Conservation (phyloP, 306 rosid genomes). For the Prinsepia uniflora region DNA sequence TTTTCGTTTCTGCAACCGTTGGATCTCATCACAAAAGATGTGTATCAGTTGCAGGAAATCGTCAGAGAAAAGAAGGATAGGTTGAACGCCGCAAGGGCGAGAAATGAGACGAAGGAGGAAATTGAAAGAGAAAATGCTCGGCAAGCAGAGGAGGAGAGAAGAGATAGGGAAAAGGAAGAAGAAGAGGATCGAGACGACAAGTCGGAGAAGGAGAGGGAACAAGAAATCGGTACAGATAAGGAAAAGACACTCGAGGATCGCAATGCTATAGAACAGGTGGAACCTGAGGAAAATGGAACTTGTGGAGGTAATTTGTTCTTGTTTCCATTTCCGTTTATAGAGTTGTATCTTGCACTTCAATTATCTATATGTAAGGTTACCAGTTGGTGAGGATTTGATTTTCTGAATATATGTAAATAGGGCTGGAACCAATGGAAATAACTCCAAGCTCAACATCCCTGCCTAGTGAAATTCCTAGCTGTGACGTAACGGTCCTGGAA, state of each 20-base stretch:
- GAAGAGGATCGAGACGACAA: conserved; percentile 19
- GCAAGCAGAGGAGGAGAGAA: conserved; percentile 36
- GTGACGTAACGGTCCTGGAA: conserved; percentile 49
- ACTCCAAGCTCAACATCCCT: conserved; percentile 28
- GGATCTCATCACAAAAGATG: conserved; percentile 64
- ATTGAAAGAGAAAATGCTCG: conserved; percentile 20
- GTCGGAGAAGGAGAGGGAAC: conserved; percentile 35
- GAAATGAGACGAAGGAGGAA: conserved; percentile 33
- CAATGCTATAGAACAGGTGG: conserved; percentile 28
- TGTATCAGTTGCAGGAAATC: conserved; percentile 43
- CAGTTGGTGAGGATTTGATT: neutral
- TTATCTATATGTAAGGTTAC: neutral
- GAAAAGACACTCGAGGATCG: conserved; percentile 27
- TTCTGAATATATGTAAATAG: conserved; percentile 27
- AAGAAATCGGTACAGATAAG: conserved; percentile 31
- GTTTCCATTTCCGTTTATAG: neutral
- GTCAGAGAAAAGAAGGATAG: conserved; percentile 48
- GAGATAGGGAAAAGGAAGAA: conserved; percentile 34
- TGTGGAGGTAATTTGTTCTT: conserved; percentile 29
- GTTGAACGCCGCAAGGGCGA: conserved; percentile 30
- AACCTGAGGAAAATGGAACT: conserved; percentile 39
- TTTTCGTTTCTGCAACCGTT: conserved; percentile 60
- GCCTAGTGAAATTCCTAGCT: conserved; percentile 35
- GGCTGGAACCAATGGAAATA: conserved; percentile 65
- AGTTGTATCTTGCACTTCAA: neutral